Conservation (phyloP, 73 alveolate species). For the Paramecium sexaurelia region DNA sequence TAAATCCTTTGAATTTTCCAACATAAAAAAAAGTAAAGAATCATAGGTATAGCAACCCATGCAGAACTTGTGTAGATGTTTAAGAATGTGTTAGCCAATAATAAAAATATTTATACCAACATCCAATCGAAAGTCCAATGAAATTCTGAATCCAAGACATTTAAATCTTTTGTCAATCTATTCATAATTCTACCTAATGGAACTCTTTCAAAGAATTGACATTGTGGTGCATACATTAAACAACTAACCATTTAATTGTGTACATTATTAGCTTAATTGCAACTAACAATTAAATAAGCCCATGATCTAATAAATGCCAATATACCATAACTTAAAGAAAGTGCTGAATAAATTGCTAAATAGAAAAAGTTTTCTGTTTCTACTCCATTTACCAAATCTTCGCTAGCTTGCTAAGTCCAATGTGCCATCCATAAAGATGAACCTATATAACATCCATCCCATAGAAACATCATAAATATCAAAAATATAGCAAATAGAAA, state of each 20-base stretch:
- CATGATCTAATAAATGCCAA: neutral
- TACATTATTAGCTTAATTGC: neutral
- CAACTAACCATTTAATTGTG: conserved; percentile 72
- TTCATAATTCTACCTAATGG: conserved; percentile 69
- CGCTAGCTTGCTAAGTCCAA: neutral
- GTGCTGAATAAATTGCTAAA: neutral
- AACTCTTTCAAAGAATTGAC: conserved; percentile 92
- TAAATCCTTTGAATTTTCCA: neutral
- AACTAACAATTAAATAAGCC: neutral
- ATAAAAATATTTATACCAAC: neutral
- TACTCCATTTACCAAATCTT: neutral
- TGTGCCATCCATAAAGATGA: conserved; percentile 15
- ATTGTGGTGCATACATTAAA: conserved; percentile 88
- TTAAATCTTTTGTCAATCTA: conserved; percentile 14
- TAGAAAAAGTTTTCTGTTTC: neutral
- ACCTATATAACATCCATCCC: neutral
- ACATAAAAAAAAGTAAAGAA: neutral
- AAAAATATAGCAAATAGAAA: neutral
- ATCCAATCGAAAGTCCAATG: neutral
- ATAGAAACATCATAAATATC: neutral
- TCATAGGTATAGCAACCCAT: neutral
- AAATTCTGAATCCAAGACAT: neutral
- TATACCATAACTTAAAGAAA: neutral
- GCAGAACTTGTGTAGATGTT: neutral
- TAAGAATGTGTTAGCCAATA: neutral